Evolutionary conservation across 176 grass and related monocot genomes (phyloP).

Genomic region (Juncus inflexus): DNA sequence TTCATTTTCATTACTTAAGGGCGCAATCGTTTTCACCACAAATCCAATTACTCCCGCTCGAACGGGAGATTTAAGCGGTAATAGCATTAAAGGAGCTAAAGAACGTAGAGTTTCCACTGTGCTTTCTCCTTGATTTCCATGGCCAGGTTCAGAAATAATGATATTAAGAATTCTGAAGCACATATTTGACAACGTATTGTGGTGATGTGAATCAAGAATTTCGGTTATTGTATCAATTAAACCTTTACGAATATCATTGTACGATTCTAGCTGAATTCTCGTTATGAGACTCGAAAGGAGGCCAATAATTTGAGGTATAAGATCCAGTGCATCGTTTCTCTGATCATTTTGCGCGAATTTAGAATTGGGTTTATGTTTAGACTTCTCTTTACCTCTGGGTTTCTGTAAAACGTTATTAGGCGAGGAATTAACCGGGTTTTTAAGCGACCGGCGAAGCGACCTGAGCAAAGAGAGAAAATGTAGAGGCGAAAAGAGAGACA

Average conservation of each 20-base stretch:
- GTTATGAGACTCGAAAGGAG: conserved; percentile 46
- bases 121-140: conserved; percentile 31
- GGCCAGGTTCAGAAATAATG: conserved; percentile 41
- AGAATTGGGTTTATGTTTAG: conserved; percentile 11
- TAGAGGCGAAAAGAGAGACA: conserved; percentile 51
- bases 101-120: conserved; percentile 57
- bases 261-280: conserved; percentile 51
- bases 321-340: not conserved
- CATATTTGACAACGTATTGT: conserved; percentile 23
- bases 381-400: not conserved
- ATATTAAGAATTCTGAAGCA: conserved; percentile 52
- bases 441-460: conserved; percentile 50
- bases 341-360: conserved; percentile 13
- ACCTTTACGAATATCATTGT: conserved; percentile 49
- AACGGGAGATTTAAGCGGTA: conserved; percentile 27
- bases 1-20: conserved; percentile 51
- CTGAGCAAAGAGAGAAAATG: conserved; percentile 71
- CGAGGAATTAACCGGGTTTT: conserved; percentile 12
- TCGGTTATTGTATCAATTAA: conserved; percentile 52
- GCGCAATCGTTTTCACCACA: conserved; percentile 52
- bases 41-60: conserved; percentile 47
- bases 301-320: conserved; percentile 37
- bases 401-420: conserved; percentile 34
- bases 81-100: conserved; percentile 39
- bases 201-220: conserved; percentile 27